Percentiles rank a stretch among this genome's conserved stretches.
These are phyloP conservation scores for Beauveria pseudobassiana DNA, from an alignment of 2,329 filamentous ascomycete genomes.

Conservation along the genomic window DNA sequence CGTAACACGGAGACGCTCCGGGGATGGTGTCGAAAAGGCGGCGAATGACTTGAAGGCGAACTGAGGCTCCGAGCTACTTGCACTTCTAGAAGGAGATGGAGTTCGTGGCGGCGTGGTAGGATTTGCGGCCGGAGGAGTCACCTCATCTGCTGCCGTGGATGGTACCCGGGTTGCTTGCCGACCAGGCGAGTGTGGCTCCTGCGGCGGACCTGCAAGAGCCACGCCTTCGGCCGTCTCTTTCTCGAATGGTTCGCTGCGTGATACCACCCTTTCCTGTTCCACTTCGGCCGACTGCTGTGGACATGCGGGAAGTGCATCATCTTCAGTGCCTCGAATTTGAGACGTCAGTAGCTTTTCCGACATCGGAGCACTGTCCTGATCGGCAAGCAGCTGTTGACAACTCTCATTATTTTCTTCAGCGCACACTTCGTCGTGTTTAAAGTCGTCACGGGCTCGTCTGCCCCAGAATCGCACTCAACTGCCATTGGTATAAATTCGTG, in stretches of 20 bases:
- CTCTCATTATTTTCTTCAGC: not conserved
- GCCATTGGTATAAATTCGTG: not conserved
- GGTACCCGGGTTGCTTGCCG: not conserved
- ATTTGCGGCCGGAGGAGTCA: not conserved
- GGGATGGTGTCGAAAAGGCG: constrained; percentile 44
- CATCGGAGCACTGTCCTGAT: not conserved
- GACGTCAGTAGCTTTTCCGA: not conserved
- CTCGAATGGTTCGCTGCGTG: not conserved
- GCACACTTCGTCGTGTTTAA: too few species aligned
- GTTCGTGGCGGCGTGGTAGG: not conserved
- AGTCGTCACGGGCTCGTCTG: not conserved
- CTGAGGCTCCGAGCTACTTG: constrained; percentile 38
- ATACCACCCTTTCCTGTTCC: not conserved
- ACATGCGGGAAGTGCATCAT: not conserved
- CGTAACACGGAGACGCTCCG: constrained; percentile 24
- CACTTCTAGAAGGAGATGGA: constrained; percentile 10
- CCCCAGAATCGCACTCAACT: too few species aligned
- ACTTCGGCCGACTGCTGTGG: not conserved
- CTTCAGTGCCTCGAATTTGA: too few species aligned
- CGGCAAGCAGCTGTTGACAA: not conserved
- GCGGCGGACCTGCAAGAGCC: not conserved
- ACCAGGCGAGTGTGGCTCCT: not conserved
- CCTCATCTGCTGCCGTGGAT: not conserved
- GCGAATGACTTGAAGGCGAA: constrained; percentile 45
- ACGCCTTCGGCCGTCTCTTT: not conserved